Evolutionary conservation across 768 basidiomycete species (phyloP).

Genomic region (Podaxis carcinomalis): DNA sequence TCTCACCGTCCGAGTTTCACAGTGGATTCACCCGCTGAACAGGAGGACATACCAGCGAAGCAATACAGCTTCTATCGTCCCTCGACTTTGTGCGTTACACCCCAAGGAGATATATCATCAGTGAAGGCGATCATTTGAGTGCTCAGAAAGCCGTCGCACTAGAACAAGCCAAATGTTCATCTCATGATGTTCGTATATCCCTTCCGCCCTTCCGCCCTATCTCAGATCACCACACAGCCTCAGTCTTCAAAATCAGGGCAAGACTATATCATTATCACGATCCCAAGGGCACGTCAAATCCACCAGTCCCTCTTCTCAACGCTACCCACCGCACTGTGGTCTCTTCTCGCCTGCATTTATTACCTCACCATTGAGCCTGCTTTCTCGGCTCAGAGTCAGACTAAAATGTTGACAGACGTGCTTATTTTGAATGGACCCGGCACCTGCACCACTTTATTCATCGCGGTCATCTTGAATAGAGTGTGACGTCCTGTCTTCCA

Average conservation of each 20-base stretch:
- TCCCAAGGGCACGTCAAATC: slow-evolving; percentile 87
- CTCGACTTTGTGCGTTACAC: slow-evolving; percentile 74
- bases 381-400: neutral
- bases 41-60: slow-evolving; percentile 97
- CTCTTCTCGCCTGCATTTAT: slow-evolving; percentile 59
- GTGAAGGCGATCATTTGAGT: slow-evolving; percentile 80
- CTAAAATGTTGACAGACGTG: slow-evolving; percentile 50
- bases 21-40: slow-evolving; percentile 10
- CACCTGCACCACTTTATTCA: slow-evolving; percentile 79
- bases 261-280: slow-evolving; percentile 49
- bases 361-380: slow-evolving; percentile 51
- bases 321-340: slow-evolving; percentile 56
- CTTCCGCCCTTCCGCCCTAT: neutral
- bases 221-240: slow-evolving; percentile 6
- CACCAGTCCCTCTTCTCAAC: slow-evolving; percentile 76
- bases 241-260: neutral
- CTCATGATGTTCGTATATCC: slow-evolving; percentile 14
- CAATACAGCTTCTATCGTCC: slow-evolving; percentile 63
- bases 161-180: slow-evolving; percentile 41
- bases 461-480: slow-evolving; percentile 65
- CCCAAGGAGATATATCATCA: slow-evolving; percentile 76
- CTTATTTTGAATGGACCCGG: slow-evolving; percentile 94
- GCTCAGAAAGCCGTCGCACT: slow-evolving; percentile 61
- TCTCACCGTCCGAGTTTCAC: neutral
- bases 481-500: slow-evolving; percentile 37